Base-by-base conservation (phyloP, 169 alveolate genomes). In the Hepatocystis sp. region DNA sequence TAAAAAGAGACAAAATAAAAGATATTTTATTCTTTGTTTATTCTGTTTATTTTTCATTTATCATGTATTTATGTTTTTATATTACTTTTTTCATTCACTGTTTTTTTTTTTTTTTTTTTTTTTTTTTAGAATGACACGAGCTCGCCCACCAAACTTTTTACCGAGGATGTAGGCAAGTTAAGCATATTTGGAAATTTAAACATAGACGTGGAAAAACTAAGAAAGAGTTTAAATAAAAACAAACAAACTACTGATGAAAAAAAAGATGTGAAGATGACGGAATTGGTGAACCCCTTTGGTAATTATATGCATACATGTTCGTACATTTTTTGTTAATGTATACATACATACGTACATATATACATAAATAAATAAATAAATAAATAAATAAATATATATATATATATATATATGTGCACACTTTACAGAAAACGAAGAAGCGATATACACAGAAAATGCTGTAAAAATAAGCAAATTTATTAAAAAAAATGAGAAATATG, bases 241-340 rank as follows among this genome's bases (percentile, higher is more conserved):
- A 71, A 71, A 25, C 27, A 17, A 8, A 52, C 23, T 17, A n/a
- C n/a, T 32, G 86, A 71, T 44, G 86, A 71, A 49, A 71, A 71
- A 47, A 71, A 71, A 65, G 85, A 68, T 10, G 46, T 71, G 58
- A 71, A 71, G 40, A 71, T 71, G 40, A 42, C 64, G 10, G 86
- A 55, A 23, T 2, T 42, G 46, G 86, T 56, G 46, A 40, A 55
- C 15, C 68, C 86, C 4, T 71, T 71, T 49, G 86, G 86, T 71
- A n/a, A 23, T 56, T 52, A 34, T 58, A 23, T 21, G 23, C n/a
- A 28, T 7, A 32, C 4, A 3, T 25, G 40, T n/a, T n/a, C n/a
- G n/a, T n/a, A n/a, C n/a, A n/a, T n/a, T n/a, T n/a, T n/a, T n/a
- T n/a, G n/a, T n/a, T n/a, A n/a, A n/a, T n/a, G 44, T 17, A 7